Conservation (phyloP, 441 rosid species). For the Kokia cookei region DNA sequence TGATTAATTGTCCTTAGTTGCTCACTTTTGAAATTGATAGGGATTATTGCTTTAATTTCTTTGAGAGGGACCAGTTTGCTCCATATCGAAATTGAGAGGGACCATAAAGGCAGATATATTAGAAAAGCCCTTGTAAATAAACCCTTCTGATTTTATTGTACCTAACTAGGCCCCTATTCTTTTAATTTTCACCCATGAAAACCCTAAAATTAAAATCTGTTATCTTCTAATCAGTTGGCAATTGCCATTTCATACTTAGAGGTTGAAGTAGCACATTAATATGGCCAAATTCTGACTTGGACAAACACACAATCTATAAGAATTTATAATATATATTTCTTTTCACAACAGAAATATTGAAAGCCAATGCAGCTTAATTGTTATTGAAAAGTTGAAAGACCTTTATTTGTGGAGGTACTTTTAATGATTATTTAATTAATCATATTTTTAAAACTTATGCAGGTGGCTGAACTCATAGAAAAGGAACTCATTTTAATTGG, state of each 20-base stretch:
- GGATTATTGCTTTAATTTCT: no score
- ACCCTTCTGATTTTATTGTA: no score
- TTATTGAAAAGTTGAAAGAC: neutral
- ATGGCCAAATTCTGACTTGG: neutral
- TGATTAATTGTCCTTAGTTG: no score
- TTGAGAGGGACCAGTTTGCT: no score
- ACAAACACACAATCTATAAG: neutral
- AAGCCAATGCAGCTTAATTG: neutral
- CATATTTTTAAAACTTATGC: slow-evolving; percentile 24
- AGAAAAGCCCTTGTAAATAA: no score
- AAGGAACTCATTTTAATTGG: slow-evolving; percentile 92
- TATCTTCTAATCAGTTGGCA: neutral
- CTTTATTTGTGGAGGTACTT: slow-evolving; percentile 3
- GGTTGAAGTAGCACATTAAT: neutral
- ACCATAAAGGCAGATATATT: no score
- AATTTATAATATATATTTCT: neutral
- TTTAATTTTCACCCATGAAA: no score
- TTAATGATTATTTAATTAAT: slow-evolving; percentile 8
- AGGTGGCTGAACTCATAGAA: slow-evolving; percentile 96
- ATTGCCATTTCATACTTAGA: neutral
- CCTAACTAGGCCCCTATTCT: no score
- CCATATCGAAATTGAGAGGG: no score
- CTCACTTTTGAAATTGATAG: no score
- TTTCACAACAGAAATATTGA: neutral
- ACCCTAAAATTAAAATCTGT: neutral